Base-by-base conservation (phyloP, 1,139 yeast genomes). In the Blastobotrys aristatus region DNA sequence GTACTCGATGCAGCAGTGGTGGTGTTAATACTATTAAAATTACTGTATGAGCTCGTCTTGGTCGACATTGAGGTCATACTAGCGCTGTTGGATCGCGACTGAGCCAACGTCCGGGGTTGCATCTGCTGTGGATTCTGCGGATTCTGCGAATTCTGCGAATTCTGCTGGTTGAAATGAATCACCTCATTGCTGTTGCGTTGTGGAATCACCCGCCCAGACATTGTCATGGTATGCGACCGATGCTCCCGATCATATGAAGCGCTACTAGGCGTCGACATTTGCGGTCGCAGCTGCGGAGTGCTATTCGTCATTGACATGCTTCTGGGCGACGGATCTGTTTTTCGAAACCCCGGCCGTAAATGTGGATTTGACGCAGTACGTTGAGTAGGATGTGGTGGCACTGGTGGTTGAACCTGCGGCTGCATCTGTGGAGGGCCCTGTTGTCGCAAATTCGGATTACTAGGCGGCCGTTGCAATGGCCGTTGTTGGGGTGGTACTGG, bases 201-300 rank as follows among this genome's bases (percentile, higher is more conserved):
- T 2, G 65, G 65, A 30, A 61, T 60, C 13, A 61, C 63, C 22
- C 65, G 48, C 4, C 65, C 65, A 34, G 63, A 58, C 51, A 58
- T 42, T 3, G 65, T 61, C 56, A 56, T 59, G 18, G 55, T 55
- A 35, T 53, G 53, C 14, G 52, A 43, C 2, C 54, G 50, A 21
- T 45, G 45, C 8, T 53, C 60, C 4, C 60, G 56, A 38, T 57
- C 58, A 43, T 48, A 53, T 3, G 51, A 29, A 7, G 44, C 14
- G 24, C 29, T 24, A 7, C 42, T 13, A 10, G 42, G 5, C 18
- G 29, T 21, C 16, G 37, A 17, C 8, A 10, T 22, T 13, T 11
- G 32, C 7, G 32, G 13, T 8, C 11, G 11, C 4, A 35, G 32
- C 10, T 24, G n/a, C 7, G 47, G 43, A 7, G 40, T 8, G 21